Evolutionary conservation across 1,139 yeast species (phyloP), one percentile per base, ranked within the genome.

Genomic region (Geotrichum europaeum): DNA sequence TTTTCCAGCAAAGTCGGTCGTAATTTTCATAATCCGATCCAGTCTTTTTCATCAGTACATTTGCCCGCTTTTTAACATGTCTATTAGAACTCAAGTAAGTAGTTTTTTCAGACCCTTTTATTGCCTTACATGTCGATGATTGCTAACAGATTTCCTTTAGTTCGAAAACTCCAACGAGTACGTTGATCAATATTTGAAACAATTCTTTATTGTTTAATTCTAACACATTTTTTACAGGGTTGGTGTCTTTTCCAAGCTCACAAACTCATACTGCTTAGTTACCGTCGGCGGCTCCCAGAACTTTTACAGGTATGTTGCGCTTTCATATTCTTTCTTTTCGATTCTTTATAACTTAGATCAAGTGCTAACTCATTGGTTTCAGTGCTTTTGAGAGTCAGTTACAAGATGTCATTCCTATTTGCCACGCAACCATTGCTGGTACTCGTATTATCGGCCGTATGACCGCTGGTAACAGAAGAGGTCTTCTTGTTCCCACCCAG

Each of bases 381-480:
- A 85, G 97, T 65, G 96, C 97, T 51, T 94, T 94, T 73, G 99
- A 95, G 79, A 96, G 97, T 62, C 97, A 94, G 77, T 81, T 95
- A 67, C 97, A 97, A 64, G 98, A 92, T 77, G 92, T 90, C 63
- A 85, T 95, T 65, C 99, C 99, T 62, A 91, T 94, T 71, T 95
- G 90, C 65, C 97, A 94, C 74, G 89, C 98, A 61, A 94, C 99
- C 65, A 94, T 95, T 70, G 97, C 97, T 53, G 99, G 99, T 68
- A 91, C 96, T 69, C 87, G 99, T 78, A 95, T 95, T 67, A 89
- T 95, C 64, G 99, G 99, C 68, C 84, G 99, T 76, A 89, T 95
- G 96, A 89, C 97, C 51, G 97, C 97, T 51, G 99, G 99, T 72
- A 95, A 95, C 81, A 86, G 99, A 80, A 84, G 98, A 74, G 99